phyloP scores from a whole-genome alignment of 345 rosid genomes.

The Hevea brasiliensis region DNA sequence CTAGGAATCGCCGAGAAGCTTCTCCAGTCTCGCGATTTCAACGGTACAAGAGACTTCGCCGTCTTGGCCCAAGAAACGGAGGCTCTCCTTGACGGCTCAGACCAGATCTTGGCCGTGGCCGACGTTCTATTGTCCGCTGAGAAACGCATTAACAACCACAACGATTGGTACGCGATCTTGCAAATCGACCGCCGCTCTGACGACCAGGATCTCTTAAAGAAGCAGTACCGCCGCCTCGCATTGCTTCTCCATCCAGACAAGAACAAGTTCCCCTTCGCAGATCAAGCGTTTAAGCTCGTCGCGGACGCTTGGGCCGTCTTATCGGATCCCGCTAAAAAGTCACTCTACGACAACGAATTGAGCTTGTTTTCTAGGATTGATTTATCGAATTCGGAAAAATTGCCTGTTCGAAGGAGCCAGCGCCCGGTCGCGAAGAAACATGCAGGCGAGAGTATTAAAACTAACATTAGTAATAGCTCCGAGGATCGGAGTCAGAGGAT shows the following conservation, averaged over 20 bases:
- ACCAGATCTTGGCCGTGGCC: conserved; percentile 81
- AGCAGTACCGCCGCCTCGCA: conserved; percentile 79
- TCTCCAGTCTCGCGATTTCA: conserved; percentile 61
- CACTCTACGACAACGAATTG: conserved; percentile 59
- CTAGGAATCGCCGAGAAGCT: conserved; percentile 87
- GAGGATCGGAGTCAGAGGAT: conserved; percentile 21
- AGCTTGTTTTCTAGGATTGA: conserved; percentile 58
- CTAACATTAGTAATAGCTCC: neutral
- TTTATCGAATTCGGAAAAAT: conserved; percentile 38
- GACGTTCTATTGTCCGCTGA: conserved; percentile 71
- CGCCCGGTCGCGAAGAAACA: conserved; percentile 8
- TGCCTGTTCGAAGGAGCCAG: conserved; percentile 47
- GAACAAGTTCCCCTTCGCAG: conserved; percentile 65
- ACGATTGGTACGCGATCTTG: conserved; percentile 80
- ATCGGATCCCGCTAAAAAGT: conserved; percentile 55
- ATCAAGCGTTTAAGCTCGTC: conserved; percentile 80
- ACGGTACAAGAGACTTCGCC: conserved; percentile 73
- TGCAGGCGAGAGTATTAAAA: neutral
- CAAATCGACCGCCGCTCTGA: conserved; percentile 55
- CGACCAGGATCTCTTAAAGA: conserved; percentile 67
- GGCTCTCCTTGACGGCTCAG: conserved; percentile 80
- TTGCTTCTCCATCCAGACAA: conserved; percentile 91
- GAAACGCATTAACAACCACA: conserved; percentile 58
- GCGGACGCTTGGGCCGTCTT: conserved; percentile 81
- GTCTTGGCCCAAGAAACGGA: conserved; percentile 79